These are phyloP conservation scores for Colletotrichum euphorbiae DNA, from an alignment of 2,329 filamentous ascomycete genomes.

Conservation along the genomic window DNA sequence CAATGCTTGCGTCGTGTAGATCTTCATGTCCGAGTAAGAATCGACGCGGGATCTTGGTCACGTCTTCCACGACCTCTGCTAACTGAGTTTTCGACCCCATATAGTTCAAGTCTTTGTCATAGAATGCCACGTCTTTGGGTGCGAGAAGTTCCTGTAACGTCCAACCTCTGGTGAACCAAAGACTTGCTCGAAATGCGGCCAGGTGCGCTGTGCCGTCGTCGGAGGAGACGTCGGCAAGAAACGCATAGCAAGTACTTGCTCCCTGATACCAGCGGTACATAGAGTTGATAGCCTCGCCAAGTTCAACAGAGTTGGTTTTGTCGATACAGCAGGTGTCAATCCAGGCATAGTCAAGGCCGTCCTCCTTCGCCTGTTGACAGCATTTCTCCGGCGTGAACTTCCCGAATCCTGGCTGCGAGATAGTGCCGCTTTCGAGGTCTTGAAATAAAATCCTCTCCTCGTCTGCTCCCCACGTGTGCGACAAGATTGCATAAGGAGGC, in stretches of 20 bases:
- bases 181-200: slow-evolving; percentile 35
- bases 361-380: slow-evolving; percentile 6
- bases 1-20: slow-evolving; percentile 38
- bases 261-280: slow-evolving; percentile 42
- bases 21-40: slow-evolving; percentile 23
- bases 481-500: slow-evolving; percentile 43
- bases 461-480: slow-evolving; percentile 44
- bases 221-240: slow-evolving; percentile 38
- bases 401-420: neutral
- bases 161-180: slow-evolving; percentile 43
- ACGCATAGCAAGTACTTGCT: slow-evolving; percentile 40
- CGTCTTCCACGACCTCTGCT: slow-evolving; percentile 41
- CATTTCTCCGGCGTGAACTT: slow-evolving; percentile 25
- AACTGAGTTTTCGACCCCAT: slow-evolving; percentile 37
- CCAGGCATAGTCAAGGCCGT: slow-evolving; percentile 40
- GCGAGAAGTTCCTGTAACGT: no score
- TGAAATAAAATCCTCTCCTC: slow-evolving; percentile 43
- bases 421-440: slow-evolving; percentile 21
- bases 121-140: slow-evolving; percentile 42
- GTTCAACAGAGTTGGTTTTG: slow-evolving; percentile 42
- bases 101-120: slow-evolving; percentile 35
- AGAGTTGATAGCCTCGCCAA: slow-evolving; percentile 41
- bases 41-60: slow-evolving; percentile 46
- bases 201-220: neutral
- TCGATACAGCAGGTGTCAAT: slow-evolving; percentile 46